phyloP scores from a whole-genome alignment of 345 rosid genomes.

The Populus alba region DNA sequence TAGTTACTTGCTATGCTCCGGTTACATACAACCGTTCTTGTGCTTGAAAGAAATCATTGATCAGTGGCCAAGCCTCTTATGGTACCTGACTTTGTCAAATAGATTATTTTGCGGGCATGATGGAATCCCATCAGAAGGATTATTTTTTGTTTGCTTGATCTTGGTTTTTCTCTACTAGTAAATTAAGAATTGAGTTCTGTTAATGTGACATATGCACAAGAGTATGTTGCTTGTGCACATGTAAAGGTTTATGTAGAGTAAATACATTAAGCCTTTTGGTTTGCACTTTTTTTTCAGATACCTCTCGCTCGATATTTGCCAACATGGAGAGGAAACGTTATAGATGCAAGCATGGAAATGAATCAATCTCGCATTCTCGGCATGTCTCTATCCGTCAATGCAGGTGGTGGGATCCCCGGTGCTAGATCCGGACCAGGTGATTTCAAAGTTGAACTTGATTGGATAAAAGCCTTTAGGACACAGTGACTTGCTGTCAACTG shows the following conservation, averaged over 20 bases:
- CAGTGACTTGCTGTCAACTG: neutral
- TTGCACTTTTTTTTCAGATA: conserved; percentile 40
- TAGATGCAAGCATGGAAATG: conserved; percentile 82
- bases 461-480: conserved; percentile 72
- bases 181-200: neutral
- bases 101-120: neutral
- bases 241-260: neutral
- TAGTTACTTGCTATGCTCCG: neutral
- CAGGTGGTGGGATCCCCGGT: conserved; percentile 68
- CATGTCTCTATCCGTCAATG: conserved; percentile 83
- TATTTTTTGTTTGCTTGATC: neutral
- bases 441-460: conserved; percentile 71
- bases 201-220: neutral
- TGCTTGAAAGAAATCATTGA: neutral
- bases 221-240: neutral
- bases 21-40: neutral
- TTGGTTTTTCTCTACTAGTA: neutral
- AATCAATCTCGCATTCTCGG: conserved; percentile 72
- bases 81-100: neutral
- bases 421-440: conserved; percentile 77
- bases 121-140: neutral
- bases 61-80: neutral
- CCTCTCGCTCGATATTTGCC: conserved; percentile 72
- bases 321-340: conserved; percentile 91
- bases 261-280: neutral